Evolutionary conservation across 2,329 filamentous ascomycete species (phyloP).

Genomic region (Microsporum ferrugineum): DNA sequence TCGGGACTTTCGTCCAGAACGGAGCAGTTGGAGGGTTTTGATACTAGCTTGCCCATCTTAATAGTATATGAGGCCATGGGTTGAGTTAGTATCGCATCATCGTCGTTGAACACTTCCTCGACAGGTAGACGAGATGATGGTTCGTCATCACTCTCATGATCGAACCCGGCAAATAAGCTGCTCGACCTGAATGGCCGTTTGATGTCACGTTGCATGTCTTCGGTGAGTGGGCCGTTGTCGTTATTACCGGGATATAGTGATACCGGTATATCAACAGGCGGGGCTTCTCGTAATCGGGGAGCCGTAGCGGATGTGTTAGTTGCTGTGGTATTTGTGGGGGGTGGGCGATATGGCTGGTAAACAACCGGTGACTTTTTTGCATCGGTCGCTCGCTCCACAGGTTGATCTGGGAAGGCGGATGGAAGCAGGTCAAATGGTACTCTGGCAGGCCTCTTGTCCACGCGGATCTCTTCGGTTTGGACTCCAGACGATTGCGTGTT

Average conservation of each 20-base stretch:
- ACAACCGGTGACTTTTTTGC: not conserved
- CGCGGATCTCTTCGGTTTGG: conserved; percentile 84
- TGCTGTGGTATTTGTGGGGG: not conserved
- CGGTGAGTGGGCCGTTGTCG: conserved; percentile 62
- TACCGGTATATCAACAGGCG: conserved; percentile 37
- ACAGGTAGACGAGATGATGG: conserved; percentile 15
- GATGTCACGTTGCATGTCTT: conserved; percentile 42
- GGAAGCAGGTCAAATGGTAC: conserved; percentile 70
- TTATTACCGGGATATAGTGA: conserved; percentile 60
- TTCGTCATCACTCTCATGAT: conserved; percentile 50
- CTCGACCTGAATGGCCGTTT: conserved; percentile 64
- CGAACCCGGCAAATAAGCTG: conserved; percentile 79
- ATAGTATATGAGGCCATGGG: conserved; percentile 36
- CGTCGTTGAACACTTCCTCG: conserved; percentile 32
- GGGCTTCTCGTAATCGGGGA: conserved; percentile 17
- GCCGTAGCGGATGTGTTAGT: not conserved
- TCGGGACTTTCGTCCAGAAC: conserved; percentile 27
- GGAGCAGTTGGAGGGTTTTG: conserved; percentile 20
- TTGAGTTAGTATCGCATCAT: conserved; percentile 33
- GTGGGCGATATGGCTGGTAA: not conserved
- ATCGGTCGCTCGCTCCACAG: conserved; percentile 19
- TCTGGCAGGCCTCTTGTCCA: conserved; percentile 64
- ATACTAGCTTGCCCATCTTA: conserved; percentile 33
- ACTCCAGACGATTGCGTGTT: conserved; percentile 47
- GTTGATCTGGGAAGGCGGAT: conserved; percentile 54